Evolutionary conservation across 306 rosid species (phyloP).

Genomic region (Cajanus cajan): DNA sequence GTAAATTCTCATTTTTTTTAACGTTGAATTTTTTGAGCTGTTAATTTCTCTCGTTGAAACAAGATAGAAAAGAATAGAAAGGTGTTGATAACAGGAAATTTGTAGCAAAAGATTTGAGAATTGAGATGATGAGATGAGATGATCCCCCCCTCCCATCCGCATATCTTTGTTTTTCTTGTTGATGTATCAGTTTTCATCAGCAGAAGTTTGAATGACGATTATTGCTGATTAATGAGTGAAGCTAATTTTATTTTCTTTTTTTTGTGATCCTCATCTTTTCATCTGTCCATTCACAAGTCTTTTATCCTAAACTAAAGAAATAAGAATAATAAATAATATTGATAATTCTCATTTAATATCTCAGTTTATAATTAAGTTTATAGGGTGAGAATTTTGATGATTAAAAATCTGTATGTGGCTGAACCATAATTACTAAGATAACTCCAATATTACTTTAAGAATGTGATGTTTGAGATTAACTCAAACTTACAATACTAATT

Average conservation of each 20-base stretch:
- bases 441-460: too few relatives aligned
- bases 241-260: conserved; percentile 21
- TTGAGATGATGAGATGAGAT: neutral
- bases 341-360: too few relatives aligned
- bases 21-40: neutral
- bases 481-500: too few relatives aligned
- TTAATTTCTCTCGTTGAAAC: neutral
- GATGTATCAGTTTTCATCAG: conserved; percentile 46
- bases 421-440: too few relatives aligned
- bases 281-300: neutral
- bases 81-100: conserved; percentile 61
- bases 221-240: conserved; percentile 46
- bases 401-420: too few relatives aligned
- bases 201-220: conserved; percentile 39
- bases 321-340: neutral
- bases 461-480: too few relatives aligned
- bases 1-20: conserved; percentile 26
- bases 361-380: too few relatives aligned
- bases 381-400: too few relatives aligned
- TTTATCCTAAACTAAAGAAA: neutral
- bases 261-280: conserved; percentile 44
- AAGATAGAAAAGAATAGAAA: conserved; percentile 34
- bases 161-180: conserved; percentile 17
- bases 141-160: neutral
- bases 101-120: conserved; percentile 40